Evolutionary conservation across 2,329 filamentous ascomycete genomes (phyloP).

Genomic region (Aphanocladium album): DNA sequence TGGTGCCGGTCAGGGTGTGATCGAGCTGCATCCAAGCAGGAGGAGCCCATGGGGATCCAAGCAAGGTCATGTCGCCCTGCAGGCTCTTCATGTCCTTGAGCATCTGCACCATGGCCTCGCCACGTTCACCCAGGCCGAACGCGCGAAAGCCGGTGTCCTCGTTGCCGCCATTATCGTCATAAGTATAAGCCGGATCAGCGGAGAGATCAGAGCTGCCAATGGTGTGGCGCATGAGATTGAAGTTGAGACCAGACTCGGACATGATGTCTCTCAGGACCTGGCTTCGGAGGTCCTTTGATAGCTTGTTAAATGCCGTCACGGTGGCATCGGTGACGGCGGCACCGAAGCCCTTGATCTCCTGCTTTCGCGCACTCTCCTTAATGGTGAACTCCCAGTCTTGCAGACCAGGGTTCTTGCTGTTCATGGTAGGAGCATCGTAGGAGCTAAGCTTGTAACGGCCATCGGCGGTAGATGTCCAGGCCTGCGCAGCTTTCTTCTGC

Average conservation of each 20-base stretch:
- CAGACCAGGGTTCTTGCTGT: conserved; percentile 29
- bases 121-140: conserved; percentile 34
- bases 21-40: conserved; percentile 40
- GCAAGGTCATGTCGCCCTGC: conserved; percentile 30
- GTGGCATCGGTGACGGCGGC: conserved; percentile 38
- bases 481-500: not conserved
- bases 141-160: conserved; percentile 6
- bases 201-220: conserved; percentile 37
- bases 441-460: conserved; percentile 31
- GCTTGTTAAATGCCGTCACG: conserved; percentile 32
- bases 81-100: conserved; percentile 31
- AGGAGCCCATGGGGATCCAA: conserved; percentile 36
- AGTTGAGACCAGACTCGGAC: conserved; percentile 33
- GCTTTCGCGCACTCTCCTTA: conserved; percentile 34
- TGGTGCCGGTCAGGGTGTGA: conserved; percentile 28
- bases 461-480: conserved; percentile 30
- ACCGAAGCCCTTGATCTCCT: conserved; percentile 37
- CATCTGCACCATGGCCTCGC: conserved; percentile 33
- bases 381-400: conserved; percentile 33
- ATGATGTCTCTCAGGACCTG: conserved; percentile 32
- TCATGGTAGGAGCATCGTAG: conserved; percentile 27
- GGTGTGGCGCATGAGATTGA: conserved; percentile 35
- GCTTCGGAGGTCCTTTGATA: conserved; percentile 24
- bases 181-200: conserved; percentile 33
- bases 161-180: conserved; percentile 30